Conservation (phyloP, 129 eudicot species). For the Tagetes patula region DNA sequence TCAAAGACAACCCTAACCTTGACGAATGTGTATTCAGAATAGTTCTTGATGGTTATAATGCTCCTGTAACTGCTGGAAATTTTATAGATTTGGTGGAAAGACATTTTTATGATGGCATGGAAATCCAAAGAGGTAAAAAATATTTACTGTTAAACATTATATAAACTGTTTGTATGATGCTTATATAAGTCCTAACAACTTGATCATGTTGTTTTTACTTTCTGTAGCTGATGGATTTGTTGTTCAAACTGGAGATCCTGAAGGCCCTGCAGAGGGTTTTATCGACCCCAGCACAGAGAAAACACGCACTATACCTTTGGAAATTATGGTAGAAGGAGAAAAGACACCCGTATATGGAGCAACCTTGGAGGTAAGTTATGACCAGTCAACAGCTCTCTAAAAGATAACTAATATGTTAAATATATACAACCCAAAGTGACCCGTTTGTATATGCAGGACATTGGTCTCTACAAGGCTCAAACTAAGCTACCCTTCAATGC, state of each 20-base stretch:
- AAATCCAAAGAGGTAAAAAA: constrained; percentile 82
- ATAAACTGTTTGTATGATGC: background rate
- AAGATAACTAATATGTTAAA: background rate
- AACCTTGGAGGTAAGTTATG: constrained; percentile 81
- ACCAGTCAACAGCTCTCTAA: background rate
- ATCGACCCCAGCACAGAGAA: constrained; percentile 98
- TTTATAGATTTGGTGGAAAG: constrained; percentile 94
- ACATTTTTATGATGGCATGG: constrained; percentile 99
- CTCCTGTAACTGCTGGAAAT: constrained; percentile 97
- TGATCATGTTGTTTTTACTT: constrained; percentile 18
- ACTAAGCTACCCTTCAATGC: constrained; percentile 96
- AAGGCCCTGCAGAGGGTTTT: constrained; percentile 98
- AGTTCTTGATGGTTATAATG: constrained; percentile 92
- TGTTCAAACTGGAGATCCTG: constrained; percentile 98
- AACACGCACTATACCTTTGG: constrained; percentile 82
- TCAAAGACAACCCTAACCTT: constrained; percentile 91
- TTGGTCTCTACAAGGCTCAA: constrained; percentile 98
- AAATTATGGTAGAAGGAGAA: constrained; percentile 89
- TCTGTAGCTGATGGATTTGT: constrained; percentile 93
- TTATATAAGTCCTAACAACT: constrained; percentile 3
- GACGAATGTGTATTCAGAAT: constrained; percentile 83
- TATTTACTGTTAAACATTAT: background rate
- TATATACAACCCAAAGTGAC: background rate
- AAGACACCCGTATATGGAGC: constrained; percentile 83
- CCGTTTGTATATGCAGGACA: constrained; percentile 58